A percentile compares a stretch with the other conserved stretches of the same genome.
These are phyloP conservation scores for Geranomyces michiganensis DNA, from an alignment of 192 early-diverging fungal genomes.

Conservation along the genomic window DNA sequence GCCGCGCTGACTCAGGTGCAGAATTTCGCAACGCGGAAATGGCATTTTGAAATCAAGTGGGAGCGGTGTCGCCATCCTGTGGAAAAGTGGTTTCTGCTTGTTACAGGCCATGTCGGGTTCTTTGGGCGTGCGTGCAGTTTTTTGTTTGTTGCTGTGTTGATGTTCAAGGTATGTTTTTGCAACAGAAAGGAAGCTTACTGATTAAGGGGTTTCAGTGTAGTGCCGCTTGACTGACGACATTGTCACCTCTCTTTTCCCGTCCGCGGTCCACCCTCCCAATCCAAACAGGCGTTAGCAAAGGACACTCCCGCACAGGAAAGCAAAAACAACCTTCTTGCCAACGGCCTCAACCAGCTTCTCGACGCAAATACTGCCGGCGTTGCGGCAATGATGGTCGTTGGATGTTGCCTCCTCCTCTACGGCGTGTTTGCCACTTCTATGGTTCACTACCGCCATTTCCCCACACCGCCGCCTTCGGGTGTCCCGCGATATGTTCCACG, in stretches of 20 bases:
- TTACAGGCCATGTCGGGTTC: constrained; percentile 45
- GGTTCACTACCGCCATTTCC: constrained; percentile 20
- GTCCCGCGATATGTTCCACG: not conserved
- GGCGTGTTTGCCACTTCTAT: not conserved
- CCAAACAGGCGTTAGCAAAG: not conserved
- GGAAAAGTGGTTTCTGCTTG: constrained; percentile 31
- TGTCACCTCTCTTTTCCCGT: no score
- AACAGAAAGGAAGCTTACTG: no score
- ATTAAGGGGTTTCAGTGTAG: no score
- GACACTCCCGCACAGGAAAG: not conserved
- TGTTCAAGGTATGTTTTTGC: constrained; percentile 35
- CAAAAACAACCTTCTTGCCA: constrained; percentile 6
- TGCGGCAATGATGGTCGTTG: constrained; percentile 25
- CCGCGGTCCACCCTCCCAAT: not conserved
- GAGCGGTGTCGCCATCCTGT: not conserved
- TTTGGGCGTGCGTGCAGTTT: constrained; percentile 47
- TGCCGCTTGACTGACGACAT: no score
- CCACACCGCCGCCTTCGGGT: constrained; percentile 33
- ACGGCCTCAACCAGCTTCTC: constrained; percentile 21
- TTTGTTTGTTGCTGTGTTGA: constrained; percentile 46
- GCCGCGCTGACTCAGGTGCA: constrained; percentile 45
- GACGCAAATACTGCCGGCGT: not conserved
- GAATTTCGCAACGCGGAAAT: constrained; percentile 33
- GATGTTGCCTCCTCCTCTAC: constrained; percentile 1
- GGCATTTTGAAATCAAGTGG: constrained; percentile 24